Evolutionary conservation across 768 basidiomycete species (phyloP), one percentile per base, ranked within the genome.

Genomic region (Boletellus ananiceps): DNA sequence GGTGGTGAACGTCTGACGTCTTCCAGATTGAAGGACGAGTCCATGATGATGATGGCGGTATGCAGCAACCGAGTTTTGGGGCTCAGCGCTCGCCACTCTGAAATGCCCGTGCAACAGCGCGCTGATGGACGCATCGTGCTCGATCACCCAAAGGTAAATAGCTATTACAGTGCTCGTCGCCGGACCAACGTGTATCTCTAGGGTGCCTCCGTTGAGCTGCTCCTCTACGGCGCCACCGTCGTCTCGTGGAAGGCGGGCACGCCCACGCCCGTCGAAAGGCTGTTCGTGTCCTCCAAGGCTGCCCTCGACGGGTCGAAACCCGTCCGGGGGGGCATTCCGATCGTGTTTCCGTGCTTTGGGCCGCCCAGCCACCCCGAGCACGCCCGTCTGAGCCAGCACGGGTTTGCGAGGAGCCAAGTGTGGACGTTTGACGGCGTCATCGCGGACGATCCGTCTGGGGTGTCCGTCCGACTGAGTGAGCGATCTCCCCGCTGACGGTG

Each of bases 271-370:
- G 60, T 69, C 34, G 93, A 95, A 63, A 74, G 87, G 11, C 72
- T 96, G 23, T 97, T 94, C 58, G 73, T 95, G 5, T 92, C 89
- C 9, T 76, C 78, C 11, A 92, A 88, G 64, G 84, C 94, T 1
- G 69, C 73, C 8, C 71, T 93, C 1, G 91, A 95, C 59, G 89
- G 88, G 2, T 80, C 81, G 33, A 93, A 90, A 69, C 81, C 92
- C 1, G 78, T 84, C 16, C 76, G 82, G 15, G 76, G 77, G 27
- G 77, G 78, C 1, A 81, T 76, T 40, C 79, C 69, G 35, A 66
- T 84, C 33, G 83, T 90, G 37, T 96, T 93, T 66, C 85, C 87
- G 37, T 91, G 88, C 71, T 98, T 97, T 61, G 94, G 95, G 3
- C 74, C 88, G 0, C 90, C 95, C 2, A 77, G 75, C 15, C 86